A percentile compares a stretch with the other conserved stretches of the same genome.
These are phyloP conservation scores for Phaeosphaeria sp. DNA, from an alignment of 2,329 filamentous ascomycete species.

Conservation along the genomic window DNA sequence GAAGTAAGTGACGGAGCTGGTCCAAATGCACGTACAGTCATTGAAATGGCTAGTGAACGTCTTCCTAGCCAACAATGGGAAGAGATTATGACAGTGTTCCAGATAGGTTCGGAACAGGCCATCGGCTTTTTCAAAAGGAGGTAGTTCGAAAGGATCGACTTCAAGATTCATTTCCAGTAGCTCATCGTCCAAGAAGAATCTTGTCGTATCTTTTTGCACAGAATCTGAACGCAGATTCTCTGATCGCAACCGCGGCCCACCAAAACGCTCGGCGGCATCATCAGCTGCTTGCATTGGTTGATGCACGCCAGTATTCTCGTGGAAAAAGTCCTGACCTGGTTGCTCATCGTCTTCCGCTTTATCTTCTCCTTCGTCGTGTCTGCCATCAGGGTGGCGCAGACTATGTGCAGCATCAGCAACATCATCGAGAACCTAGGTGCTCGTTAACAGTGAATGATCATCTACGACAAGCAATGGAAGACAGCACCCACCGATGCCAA, in stretches of 20 bases:
- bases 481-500: constrained; percentile 21
- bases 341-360: background rate
- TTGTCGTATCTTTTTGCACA: constrained; percentile 25
- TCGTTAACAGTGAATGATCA: background rate
- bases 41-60: constrained; percentile 42
- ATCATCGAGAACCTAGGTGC: constrained; percentile 21
- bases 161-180: constrained; percentile 22
- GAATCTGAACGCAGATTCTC: constrained; percentile 8
- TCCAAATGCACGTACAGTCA: constrained; percentile 18
- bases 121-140: constrained; percentile 34
- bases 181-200: constrained; percentile 42
- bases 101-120: constrained; percentile 41
- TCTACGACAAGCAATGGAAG: background rate
- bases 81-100: constrained; percentile 25
- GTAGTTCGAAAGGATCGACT: constrained; percentile 36
- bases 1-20: background rate
- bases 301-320: background rate
- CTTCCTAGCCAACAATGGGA: constrained; percentile 37
- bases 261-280: constrained; percentile 7
- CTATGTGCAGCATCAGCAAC: constrained; percentile 25
- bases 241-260: constrained; percentile 15
- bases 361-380: constrained; percentile 10
- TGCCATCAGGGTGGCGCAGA: constrained; percentile 17
- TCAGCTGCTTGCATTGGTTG: background rate
- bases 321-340: constrained; percentile 26